Base-by-base conservation (phyloP, 306 rosid genomes). In the Gynostemma pentaphyllum region DNA sequence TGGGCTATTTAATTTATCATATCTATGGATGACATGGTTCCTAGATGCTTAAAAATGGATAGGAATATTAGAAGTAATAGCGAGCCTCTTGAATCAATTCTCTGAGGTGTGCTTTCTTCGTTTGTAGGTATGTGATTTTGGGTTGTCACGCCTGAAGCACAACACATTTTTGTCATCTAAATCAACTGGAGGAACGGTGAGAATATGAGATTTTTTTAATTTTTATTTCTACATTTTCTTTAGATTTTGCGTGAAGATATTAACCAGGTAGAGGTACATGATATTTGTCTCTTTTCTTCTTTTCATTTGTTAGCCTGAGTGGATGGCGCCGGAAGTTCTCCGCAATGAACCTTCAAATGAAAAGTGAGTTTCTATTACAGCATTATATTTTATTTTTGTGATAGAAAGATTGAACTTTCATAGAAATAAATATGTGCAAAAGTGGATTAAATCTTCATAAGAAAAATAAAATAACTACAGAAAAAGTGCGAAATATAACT, bases 261-360 rank as follows among this genome's bases (percentile, higher is more conserved):
- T 42, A 26, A 42, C 67, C 40, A n/a, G n/a, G n/a, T n/a, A n/a
- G 19, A 59, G 18, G 12, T 32, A 21, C 7, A 37, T 37, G 34
- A 14, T 61, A 14, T 61, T 28, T 34, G 28, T 64, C 28, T 44
- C 26, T 28, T 14, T 15, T 45, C 69, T 69, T 54, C 42, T 45
- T 1, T 83, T 71, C 22, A 29, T 66, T 26, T 78, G 64, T 66
- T 78, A 94, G 99, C 99, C 99, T 65, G 99, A 94, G 81, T 94
- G 99, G 99, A 94, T 94, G 99, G 95, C 99, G 44, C 99, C 97
- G 19, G 99, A 92, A 75, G 99, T 92, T 83, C 94, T 92, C 67
- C 94, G 97, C 66, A 94, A 94, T 18, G 99, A 94, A 61, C 96
- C 95, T 72, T 94, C 99, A 64, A 94, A 94, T 78, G 99, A 94